Percentiles rank a stretch among this genome's conserved stretches.
Evolutionary conservation across 1,139 yeast species (phyloP).

Genomic region (Zygoascus hellenicus): DNA sequence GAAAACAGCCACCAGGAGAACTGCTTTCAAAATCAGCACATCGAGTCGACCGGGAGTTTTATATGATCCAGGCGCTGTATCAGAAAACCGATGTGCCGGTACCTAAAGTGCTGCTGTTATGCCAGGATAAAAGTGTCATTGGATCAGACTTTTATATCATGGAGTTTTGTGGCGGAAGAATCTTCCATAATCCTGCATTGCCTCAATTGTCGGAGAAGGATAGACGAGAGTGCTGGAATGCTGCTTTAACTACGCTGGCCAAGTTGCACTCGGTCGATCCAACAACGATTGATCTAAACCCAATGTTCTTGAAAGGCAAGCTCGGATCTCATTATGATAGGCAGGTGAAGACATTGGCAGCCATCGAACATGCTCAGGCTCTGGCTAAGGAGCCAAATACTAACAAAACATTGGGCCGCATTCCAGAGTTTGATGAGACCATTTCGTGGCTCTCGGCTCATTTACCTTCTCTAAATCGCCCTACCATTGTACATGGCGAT

Average conservation of each 20-base stretch:
- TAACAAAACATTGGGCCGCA: slow-evolving; percentile 42
- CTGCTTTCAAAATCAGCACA: slow-evolving; percentile 58
- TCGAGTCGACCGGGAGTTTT: slow-evolving; percentile 59
- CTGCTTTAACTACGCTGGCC: slow-evolving; percentile 48
- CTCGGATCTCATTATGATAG: slow-evolving; percentile 48
- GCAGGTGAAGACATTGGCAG: slow-evolving; percentile 47
- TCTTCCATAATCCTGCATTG: slow-evolving; percentile 52
- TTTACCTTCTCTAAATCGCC: slow-evolving; percentile 40
- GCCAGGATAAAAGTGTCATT: slow-evolving; percentile 54
- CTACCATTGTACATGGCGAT: slow-evolving; percentile 59
- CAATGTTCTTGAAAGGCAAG: slow-evolving; percentile 32
- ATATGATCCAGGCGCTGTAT: slow-evolving; percentile 42
- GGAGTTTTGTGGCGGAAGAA: slow-evolving; percentile 57
- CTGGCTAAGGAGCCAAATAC: slow-evolving; percentile 24
- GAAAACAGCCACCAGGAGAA: slow-evolving; percentile 58
- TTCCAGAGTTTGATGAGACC: slow-evolving; percentile 46
- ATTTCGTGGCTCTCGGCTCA: slow-evolving; percentile 46
- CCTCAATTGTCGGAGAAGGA: slow-evolving; percentile 33
- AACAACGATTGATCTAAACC: slow-evolving; percentile 37
- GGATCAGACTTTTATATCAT: slow-evolving; percentile 66
- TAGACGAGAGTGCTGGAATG: slow-evolving; percentile 40
- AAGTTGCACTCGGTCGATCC: slow-evolving; percentile 52
- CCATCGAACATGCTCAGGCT: slow-evolving; percentile 49
- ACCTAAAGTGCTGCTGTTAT: slow-evolving; percentile 61
- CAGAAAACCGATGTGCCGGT: slow-evolving; percentile 44